These are phyloP conservation scores for Xylaria scruposa DNA, from an alignment of 495 filamentous ascomycete species.

Conservation along the genomic window DNA sequence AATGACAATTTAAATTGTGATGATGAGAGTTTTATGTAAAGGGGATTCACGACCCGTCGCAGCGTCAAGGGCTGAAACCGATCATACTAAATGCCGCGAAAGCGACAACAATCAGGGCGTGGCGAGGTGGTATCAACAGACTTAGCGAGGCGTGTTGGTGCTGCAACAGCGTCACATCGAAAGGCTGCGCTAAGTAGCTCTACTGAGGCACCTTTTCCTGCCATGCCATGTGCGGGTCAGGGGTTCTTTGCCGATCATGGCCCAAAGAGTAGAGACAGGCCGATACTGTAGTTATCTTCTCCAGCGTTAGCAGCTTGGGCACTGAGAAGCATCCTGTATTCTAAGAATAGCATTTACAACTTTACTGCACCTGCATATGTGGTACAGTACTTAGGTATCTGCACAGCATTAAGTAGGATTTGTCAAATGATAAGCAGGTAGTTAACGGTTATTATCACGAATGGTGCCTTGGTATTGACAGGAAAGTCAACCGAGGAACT, in stretches of 20 bases:
- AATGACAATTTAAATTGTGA: background rate
- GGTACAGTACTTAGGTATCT: background rate
- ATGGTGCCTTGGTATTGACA: too few species aligned
- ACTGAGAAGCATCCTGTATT: background rate
- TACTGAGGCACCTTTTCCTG: too few species aligned
- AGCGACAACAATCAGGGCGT: background rate
- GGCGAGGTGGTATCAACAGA: conserved; percentile 4
- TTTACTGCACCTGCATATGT: background rate
- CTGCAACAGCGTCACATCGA: background rate
- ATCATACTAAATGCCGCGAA: background rate
- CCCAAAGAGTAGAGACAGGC: conserved; percentile 4
- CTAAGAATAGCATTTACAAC: background rate
- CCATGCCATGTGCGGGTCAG: conserved; percentile 10
- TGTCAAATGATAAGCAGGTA: conserved; percentile 4
- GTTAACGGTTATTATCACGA: too few species aligned
- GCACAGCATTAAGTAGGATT: background rate
- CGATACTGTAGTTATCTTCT: background rate
- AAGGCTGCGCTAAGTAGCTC: background rate
- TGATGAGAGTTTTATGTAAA: background rate
- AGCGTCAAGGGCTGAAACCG: conserved; percentile 16
- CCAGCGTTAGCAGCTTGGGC: background rate
- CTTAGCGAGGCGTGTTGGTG: background rate
- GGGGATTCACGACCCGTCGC: background rate
- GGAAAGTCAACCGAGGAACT: background rate
- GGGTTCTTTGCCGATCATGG: conserved; percentile 12